Base-by-base conservation (phyloP, 2,329 filamentous ascomycete species). In the Xylariaceae sp. region DNA sequence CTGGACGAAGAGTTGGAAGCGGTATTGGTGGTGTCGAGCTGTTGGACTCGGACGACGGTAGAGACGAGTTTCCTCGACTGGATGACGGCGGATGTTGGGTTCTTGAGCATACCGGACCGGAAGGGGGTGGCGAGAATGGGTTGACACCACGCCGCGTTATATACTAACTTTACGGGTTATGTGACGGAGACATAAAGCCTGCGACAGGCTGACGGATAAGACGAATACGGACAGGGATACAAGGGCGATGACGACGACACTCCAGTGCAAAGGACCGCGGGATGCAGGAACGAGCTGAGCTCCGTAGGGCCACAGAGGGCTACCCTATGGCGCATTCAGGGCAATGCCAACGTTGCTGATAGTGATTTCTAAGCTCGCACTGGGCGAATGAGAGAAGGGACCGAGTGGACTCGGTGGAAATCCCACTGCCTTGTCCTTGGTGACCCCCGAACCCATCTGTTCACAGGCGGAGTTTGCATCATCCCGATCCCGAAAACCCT, bases 41-140 rank as follows among this genome's bases (percentile, higher is more conserved):
- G 67, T 39, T 61, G 61, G 23, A 57, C 58, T 64, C 60, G 69
- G 39, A 63, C 50, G 46, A 69, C 60, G 42, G 65, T 63, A 35
- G 59, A 64, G 18, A 72, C 68, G 57, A 78, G 64, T 54, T 75
- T 76, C 62, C 74, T 75, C 60, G 73, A 70, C 59, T 73, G 75
- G 49, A 76, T 59, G 55, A 76, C 61, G 63, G 69, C 69, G 46
- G 72, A 70, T 23, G 72, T 66, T 60, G 75, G 73, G 63, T 68
- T 69, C 63, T 73, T 78, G 67, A 78, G 73, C 77, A 80, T 80
- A 61, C 71, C 75, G 71, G 62, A 58, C 46, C 50, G 49, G 37
- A 44, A 45, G 45, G 59, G 39, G 47, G 67, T 64, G 63, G 67
- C 65, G 58, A 64, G 63, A 52, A 56, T 59, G 53, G n/a, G 65